phyloP scores from a whole-genome alignment of 768 basidiomycete genomes.

The Russula dissimulans region DNA sequence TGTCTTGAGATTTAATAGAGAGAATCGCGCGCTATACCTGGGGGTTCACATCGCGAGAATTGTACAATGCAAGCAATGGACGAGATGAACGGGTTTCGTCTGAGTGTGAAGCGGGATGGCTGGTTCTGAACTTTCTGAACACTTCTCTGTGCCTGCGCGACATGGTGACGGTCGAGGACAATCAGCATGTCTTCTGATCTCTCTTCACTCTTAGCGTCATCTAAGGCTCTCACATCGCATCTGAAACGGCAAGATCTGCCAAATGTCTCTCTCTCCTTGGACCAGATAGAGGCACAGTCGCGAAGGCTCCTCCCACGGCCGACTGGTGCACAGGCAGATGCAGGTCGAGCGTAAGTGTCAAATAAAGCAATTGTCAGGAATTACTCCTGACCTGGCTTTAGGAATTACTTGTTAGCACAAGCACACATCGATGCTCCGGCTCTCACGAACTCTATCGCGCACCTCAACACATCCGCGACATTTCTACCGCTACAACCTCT shows the following conservation, averaged over 20 bases:
- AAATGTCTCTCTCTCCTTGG: slow-evolving; percentile 79
- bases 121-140: too few relatives aligned
- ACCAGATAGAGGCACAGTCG: slow-evolving; percentile 92
- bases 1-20: too few relatives aligned
- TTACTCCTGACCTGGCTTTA: slow-evolving; percentile 25
- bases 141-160: too few relatives aligned
- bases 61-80: too few relatives aligned
- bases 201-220: slow-evolving; percentile 60
- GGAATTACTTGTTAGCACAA: slow-evolving; percentile 88
- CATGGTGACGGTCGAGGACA: too few relatives aligned
- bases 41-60: too few relatives aligned
- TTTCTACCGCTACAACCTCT: slow-evolving; percentile 87
- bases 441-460: slow-evolving; percentile 72
- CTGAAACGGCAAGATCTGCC: slow-evolving; percentile 76
- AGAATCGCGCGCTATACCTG: too few relatives aligned
- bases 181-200: slow-evolving; percentile 40
- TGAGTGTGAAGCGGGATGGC: too few relatives aligned
- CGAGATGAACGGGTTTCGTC: too few relatives aligned
- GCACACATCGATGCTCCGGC: slow-evolving; percentile 92
- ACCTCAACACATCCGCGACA: slow-evolving; percentile 70
- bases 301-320: slow-evolving; percentile 72
- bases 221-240: slow-evolving; percentile 68
- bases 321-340: slow-evolving; percentile 51
- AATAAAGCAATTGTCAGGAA: not conserved
- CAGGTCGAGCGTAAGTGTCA: slow-evolving; percentile 58